Evolutionary conservation across 78 protist species (phyloP), one percentile per base, ranked within the genome.

Genomic region (slime mould (Dictyostelium discoideum)): DNA sequence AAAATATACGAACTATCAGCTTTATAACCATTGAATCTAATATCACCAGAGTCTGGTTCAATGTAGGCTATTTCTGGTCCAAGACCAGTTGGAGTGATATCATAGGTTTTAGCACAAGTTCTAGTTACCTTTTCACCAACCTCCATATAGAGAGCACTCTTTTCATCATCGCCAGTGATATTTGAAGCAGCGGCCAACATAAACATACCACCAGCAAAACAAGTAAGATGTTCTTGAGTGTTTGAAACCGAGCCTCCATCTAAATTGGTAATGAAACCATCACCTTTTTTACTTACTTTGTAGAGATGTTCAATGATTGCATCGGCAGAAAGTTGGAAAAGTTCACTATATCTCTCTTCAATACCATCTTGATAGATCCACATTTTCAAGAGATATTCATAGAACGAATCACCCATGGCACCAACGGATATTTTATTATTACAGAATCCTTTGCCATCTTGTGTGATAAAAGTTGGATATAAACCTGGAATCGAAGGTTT

Each of bases 151-250:
- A 14, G 4, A 0, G 78, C 20, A 46, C 46, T 80, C 16, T 79
- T 22, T 29, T 8, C 10, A 5, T 39, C 60, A 7, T 89, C 37
- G 8, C 39, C 32, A 7, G 90, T 5, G 29, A 82, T 84, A 24
- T 76, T 67, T 7, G 85, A 20, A 3, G 89, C 96, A 6, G 95
- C 97, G 16, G 96, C 98, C 14, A 98, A 94, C 9, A 96, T 98
- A 22, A 98, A 89, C 99, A 98, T 98, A 44, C 99, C 99, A 44
- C 97, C 98, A 7, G 96, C 93, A 69, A 98, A 98, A 92, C 99
- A 98, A 5, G 98, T 98, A 10, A 98, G 69, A 48, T 98, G 98
- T 76, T 98, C 99, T 98, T 97, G 93, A 24, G 88, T 94, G 37
- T 54, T 83, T 40, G 63, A 10, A 22, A 20, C 44, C 22, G 16